These are phyloP conservation scores for Lecanicillium sp. DNA, from an alignment of 2,329 filamentous ascomycete species.

Conservation along the genomic window DNA sequence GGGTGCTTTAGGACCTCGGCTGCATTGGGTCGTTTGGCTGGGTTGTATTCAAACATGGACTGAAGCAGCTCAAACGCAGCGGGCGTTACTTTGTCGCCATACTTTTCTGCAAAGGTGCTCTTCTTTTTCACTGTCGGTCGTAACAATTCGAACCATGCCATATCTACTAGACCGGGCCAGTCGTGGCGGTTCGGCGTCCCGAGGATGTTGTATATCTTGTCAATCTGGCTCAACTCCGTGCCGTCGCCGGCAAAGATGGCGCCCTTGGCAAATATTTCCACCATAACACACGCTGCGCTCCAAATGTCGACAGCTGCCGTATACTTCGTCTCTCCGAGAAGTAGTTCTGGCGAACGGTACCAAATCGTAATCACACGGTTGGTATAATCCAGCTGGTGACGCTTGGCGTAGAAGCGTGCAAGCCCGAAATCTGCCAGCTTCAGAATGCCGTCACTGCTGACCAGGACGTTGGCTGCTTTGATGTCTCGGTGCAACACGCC, in stretches of 20 bases:
- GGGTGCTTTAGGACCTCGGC: conserved; percentile 76
- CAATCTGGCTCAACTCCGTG: conserved; percentile 89
- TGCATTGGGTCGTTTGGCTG: conserved; percentile 71
- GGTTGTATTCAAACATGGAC: conserved; percentile 86
- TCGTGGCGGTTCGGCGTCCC: conserved; percentile 78
- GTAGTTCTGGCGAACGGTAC: conserved; percentile 87
- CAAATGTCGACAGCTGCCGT: conserved; percentile 88
- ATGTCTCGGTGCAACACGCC: conserved; percentile 97
- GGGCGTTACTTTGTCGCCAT: conserved; percentile 65
- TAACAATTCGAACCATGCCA: conserved; percentile 94
- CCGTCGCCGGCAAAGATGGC: conserved; percentile 95
- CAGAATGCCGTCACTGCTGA: conserved; percentile 79
- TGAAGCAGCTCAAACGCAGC: conserved; percentile 76
- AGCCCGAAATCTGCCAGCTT: conserved; percentile 96
- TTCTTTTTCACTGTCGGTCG: conserved; percentile 66
- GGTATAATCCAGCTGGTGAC: conserved; percentile 86
- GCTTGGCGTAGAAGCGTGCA: conserved; percentile 92
- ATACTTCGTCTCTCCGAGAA: conserved; percentile 85
- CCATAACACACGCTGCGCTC: conserved; percentile 93
- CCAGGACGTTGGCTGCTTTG: conserved; percentile 94
- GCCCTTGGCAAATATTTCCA: conserved; percentile 90
- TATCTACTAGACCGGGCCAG: conserved; percentile 86
- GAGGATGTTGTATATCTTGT: conserved; percentile 90
- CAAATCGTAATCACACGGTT: conserved; percentile 99
- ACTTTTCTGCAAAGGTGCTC: conserved; percentile 75